Base-by-base conservation (phyloP, 1,284 basidiomycete species). In the Marasmius oreades region DNA sequence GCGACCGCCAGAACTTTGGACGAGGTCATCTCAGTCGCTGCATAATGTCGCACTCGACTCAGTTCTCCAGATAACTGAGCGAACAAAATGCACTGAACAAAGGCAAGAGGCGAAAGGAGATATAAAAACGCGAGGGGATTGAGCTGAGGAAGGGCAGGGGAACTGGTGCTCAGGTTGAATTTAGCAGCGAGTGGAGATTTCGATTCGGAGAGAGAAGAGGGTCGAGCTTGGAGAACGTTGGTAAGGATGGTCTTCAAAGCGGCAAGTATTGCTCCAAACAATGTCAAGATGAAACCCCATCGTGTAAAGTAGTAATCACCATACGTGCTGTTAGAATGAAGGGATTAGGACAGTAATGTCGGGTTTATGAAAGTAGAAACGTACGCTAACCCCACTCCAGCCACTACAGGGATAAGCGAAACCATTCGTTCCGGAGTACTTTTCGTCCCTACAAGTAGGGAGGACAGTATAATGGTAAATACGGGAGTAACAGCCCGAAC, bases 221-320 rank as follows among this genome's bases (percentile, higher is more conserved):
- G 53, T 11, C 62, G 56, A 12, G 62, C 59, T 64, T 89, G 92
- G 5, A 95, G 84, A 56, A 92, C 73, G 68, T 93, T 92, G 12
- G 95, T 96, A 56, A 88, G 84, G 52, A 97, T 88, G 0, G 94
- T 95, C 71, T 97, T 97, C 55, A 95, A 73, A 3, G 95, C 90
- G 3, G 95, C 95, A 33, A 98, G 81, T 57, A 95, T 71, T 0
- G 94, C 93, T 37, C 95, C 95, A 14, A 94, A 73, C 16, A 97
- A 78, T 0, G 95, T 97, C 20, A 98, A 78, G 63, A 90, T 69
- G 59, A 97, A 81, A 7, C 95, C 95, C 70, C 84, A 84, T 1
- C 78, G 69, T 0, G 93, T 95, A 69, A 88, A 94, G 65, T 91
- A 88, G 72, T 95, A 95, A 67, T 95, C 93, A 53, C 93, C 93